A percentile compares a stretch with the other conserved stretches of the same genome.
Evolutionary conservation across 2,329 filamentous ascomycete genomes (phyloP).

Genomic region (Beauveria caledonica): DNA sequence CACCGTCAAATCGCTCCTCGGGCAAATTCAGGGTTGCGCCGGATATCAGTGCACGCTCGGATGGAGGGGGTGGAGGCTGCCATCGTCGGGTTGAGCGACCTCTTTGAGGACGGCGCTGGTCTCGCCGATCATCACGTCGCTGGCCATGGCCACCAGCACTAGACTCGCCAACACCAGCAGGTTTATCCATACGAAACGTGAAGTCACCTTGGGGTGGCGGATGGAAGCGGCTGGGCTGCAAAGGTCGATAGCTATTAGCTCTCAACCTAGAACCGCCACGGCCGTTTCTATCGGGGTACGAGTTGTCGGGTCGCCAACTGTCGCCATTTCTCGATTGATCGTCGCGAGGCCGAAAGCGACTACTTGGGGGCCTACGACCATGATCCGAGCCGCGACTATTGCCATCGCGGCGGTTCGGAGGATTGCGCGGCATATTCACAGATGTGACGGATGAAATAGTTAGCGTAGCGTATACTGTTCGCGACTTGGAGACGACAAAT

Average conservation of each 20-base stretch:
- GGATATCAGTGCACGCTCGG: constrained; percentile 43
- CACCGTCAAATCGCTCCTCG: constrained; percentile 39
- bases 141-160: constrained; percentile 13
- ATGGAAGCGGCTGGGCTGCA: constrained; percentile 20
- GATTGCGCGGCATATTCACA: constrained; percentile 6
- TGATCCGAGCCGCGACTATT: not conserved
- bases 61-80: constrained; percentile 32
- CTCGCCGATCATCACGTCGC: constrained; percentile 17
- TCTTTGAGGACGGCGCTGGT: constrained; percentile 19
- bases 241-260: not conserved
- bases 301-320: constrained; percentile 11
- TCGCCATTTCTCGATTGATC: constrained; percentile 5
- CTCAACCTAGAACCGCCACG: not conserved
- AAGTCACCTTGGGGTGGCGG: constrained; percentile 41
- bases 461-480: not conserved
- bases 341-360: constrained; percentile 5
- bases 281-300: not conserved
- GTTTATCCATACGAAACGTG: constrained; percentile 46
- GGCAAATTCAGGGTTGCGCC: constrained; percentile 32
- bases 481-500: not conserved
- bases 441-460: not conserved
- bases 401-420: constrained; percentile 8
- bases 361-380: not conserved
- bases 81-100: constrained; percentile 22
- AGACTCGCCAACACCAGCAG: constrained; percentile 36